Base-by-base conservation (phyloP, 768 basidiomycete genomes). In the Amanita phalloides region DNA sequence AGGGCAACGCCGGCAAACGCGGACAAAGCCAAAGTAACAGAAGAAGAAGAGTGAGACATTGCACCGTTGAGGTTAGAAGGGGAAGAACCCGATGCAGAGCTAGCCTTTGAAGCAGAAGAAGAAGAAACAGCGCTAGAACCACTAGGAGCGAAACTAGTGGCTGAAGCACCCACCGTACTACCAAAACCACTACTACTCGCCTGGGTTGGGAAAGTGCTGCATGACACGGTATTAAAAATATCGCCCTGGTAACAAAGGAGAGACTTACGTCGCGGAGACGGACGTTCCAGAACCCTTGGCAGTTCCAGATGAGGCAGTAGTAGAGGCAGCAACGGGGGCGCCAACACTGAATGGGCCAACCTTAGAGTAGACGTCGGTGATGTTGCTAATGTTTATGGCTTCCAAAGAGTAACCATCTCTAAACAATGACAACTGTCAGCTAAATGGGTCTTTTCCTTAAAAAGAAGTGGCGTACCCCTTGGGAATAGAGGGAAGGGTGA, bases 321-420 rank as follows among this genome's bases (percentile, higher is more conserved):
- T 23, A 36, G 54, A 36, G 6, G 59, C 51, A 11, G 56, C 49
- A 9, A 59, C 47, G 2, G 39, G 32, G 3, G 58, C 56, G 3
- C 49, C 68, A 50, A 84, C 64, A n/a, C 65, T 32, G 64, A 85
- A 84, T 0, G 38, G 1, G 8, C 62, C 62, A 3, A 67, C 71
- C 23, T 57, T 35, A 3, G 73, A 63, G 53, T 67, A 78, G 6
- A 79, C 64, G 0, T 68, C n/a, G 61, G 62, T 71, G 57, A 77
- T 65, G 60, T 84, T 64, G 39, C 68, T 69, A 37, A 68, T 55
- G 50, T 74, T 66, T 6, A 79, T 67, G 0, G 77, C 72, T 51
- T 71, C 45, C 0, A 84, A 23, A 5, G 69, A 70, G 60, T 85
- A 85, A 6, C 68, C 70, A 44, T 45, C 62, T 6, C 79, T 82